Percentiles rank a stretch among this genome's conserved stretches.
Conservation (phyloP, 192 early-diverging fungal genomes). For the Entomortierella beljakovae region DNA sequence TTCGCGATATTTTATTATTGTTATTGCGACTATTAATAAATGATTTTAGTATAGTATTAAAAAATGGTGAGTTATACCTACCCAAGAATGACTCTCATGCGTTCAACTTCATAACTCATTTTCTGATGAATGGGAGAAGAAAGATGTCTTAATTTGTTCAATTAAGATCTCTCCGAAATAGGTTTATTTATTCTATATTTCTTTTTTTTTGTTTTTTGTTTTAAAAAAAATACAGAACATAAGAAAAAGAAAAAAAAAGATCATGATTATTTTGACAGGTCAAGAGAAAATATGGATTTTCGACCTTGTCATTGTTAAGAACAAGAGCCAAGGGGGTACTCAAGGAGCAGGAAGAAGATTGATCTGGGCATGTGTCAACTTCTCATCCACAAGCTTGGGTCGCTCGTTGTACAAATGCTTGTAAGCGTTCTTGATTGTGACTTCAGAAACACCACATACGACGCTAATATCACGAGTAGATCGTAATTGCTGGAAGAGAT, state of each 20-base stretch:
- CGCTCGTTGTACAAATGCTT: slow-evolving; percentile 73
- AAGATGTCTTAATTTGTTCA: background rate
- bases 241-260: background rate
- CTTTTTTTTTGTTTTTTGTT: too few relatives aligned
- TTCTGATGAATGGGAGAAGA: background rate
- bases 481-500: slow-evolving; percentile 75
- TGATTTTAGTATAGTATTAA: background rate
- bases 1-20: too few relatives aligned
- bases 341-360: slow-evolving; percentile 58
- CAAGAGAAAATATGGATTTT: background rate
- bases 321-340: too few relatives aligned
- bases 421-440: slow-evolving; percentile 92
- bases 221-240: background rate
- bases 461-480: slow-evolving; percentile 82
- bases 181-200: too few relatives aligned
- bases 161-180: too few relatives aligned
- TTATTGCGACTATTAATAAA: too few relatives aligned
- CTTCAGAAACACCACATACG: slow-evolving; percentile 92
- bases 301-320: too few relatives aligned
- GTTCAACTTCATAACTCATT: slow-evolving; percentile 4
- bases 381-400: slow-evolving; percentile 62
- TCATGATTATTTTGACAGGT: background rate
- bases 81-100: slow-evolving; percentile 46
- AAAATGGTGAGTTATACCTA: slow-evolving; percentile 2
- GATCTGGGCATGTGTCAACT: slow-evolving; percentile 55